Evolutionary conservation across 345 rosid genomes (phyloP).

Genomic region (Anastatica hierochuntica): DNA sequence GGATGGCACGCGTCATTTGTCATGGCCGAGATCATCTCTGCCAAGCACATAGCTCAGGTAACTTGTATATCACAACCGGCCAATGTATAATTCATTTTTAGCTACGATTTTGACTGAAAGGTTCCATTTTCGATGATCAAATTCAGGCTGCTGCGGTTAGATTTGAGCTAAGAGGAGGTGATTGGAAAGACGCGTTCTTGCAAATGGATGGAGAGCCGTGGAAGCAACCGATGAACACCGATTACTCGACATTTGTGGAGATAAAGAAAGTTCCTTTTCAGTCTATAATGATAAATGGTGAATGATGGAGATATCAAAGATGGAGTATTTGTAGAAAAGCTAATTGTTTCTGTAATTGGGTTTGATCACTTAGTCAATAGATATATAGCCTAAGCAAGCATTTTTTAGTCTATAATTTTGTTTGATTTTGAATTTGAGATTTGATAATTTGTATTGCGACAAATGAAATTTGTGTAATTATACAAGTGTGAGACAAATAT

Average conservation of each 20-base stretch:
- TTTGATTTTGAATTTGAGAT: neutral
- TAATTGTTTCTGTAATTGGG: constrained; percentile 18
- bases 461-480: constrained; percentile 13
- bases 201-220: constrained; percentile 99
- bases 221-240: constrained; percentile 72
- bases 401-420: neutral
- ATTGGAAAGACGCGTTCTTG: constrained; percentile 68
- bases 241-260: constrained; percentile 67
- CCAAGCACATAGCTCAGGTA: constrained; percentile 98
- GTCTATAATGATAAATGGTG: constrained; percentile 60
- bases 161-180: constrained; percentile 87
- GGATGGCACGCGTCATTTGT: constrained; percentile 99
- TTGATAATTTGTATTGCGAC: constrained; percentile 3
- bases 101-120: too few relatives aligned
- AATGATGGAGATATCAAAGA: constrained; percentile 18
- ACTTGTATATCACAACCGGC: too few relatives aligned
- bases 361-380: constrained; percentile 14
- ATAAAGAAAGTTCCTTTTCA: constrained; percentile 69
- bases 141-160: constrained; percentile 75
- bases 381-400: constrained; percentile 14
- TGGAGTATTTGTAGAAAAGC: constrained; percentile 18
- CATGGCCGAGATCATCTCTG: constrained; percentile 90
- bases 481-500: too few relatives aligned
- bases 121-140: too few relatives aligned
- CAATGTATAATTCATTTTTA: too few relatives aligned